phyloP scores from a whole-genome alignment of 768 basidiomycete species.

The Xerocomellus intermedius region DNA sequence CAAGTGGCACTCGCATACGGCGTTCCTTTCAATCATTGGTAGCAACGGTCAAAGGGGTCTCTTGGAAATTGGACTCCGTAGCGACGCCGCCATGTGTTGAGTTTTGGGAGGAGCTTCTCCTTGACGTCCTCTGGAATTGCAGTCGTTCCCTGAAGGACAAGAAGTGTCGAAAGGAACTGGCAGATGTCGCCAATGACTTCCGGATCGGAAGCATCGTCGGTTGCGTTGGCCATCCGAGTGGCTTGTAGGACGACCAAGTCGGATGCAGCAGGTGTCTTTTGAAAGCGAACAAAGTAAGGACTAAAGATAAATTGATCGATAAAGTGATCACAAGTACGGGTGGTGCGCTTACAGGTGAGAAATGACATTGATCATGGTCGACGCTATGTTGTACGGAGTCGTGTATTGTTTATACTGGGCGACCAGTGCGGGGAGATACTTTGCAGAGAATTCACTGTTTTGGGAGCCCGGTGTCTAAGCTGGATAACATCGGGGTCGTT shows the following conservation, averaged over 20 bases:
- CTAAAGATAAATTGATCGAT: constrained; percentile 17
- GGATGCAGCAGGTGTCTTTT: constrained; percentile 29
- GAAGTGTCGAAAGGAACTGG: constrained; percentile 41
- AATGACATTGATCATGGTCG: constrained; percentile 35
- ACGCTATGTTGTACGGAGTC: constrained; percentile 23
- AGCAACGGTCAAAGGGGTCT: constrained; percentile 37
- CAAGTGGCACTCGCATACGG: constrained; percentile 21
- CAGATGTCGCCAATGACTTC: constrained; percentile 34
- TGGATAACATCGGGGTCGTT: constrained; percentile 17
- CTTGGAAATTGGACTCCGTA: constrained; percentile 32
- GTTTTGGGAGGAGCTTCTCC: constrained; percentile 32
- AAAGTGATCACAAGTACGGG: background rate
- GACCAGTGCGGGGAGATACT: constrained; percentile 35
- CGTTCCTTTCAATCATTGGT: constrained; percentile 31
- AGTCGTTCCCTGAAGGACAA: constrained; percentile 37
- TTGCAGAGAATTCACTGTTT: constrained; percentile 35
- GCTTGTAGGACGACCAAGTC: constrained; percentile 38
- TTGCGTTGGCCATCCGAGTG: constrained; percentile 31
- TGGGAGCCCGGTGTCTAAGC: background rate
- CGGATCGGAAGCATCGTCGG: constrained; percentile 9
- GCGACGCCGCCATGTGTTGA: constrained; percentile 33
- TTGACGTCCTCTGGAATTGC: constrained; percentile 34
- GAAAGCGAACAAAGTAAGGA: constrained; percentile 43
- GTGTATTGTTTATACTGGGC: constrained; percentile 29
- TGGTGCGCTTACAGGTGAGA: background rate